Conservation (phyloP, 1,284 basidiomycete genomes). For the Ustilago hordei region DNA sequence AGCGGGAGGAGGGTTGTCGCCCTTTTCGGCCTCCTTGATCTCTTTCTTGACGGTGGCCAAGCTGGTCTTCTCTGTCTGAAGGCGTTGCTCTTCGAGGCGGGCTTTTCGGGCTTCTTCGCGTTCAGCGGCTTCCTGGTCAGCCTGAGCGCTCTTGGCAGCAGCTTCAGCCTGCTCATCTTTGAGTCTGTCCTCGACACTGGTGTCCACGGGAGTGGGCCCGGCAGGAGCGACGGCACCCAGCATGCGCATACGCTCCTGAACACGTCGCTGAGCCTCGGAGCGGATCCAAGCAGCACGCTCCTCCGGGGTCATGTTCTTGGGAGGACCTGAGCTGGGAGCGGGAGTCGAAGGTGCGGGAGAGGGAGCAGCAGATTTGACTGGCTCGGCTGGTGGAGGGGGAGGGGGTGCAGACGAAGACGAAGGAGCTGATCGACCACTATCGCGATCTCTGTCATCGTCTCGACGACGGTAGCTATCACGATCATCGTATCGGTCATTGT, state of each 20-base stretch:
- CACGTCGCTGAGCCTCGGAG: slow-evolving; percentile 83
- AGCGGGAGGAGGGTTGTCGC: slow-evolving; percentile 45
- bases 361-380: slow-evolving; percentile 62
- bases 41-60: slow-evolving; percentile 57
- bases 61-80: slow-evolving; percentile 53
- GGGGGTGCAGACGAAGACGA: slow-evolving; percentile 70
- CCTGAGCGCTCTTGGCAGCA: slow-evolving; percentile 61
- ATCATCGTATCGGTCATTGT: slow-evolving; percentile 70
- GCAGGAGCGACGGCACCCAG: slow-evolving; percentile 78
- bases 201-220: slow-evolving; percentile 52
- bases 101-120: slow-evolving; percentile 66
- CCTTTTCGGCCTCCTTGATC: slow-evolving; percentile 51
- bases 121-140: slow-evolving; percentile 66
- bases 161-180: slow-evolving; percentile 65
- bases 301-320: slow-evolving; percentile 83
- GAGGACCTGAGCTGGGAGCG: slow-evolving; percentile 73
- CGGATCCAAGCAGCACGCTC: slow-evolving; percentile 85
- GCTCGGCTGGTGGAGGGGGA: slow-evolving; percentile 66
- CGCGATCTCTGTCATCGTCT: slow-evolving; percentile 64
- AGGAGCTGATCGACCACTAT: slow-evolving; percentile 69
- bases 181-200: slow-evolving; percentile 64
- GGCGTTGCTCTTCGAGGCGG: slow-evolving; percentile 62
- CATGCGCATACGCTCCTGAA: slow-evolving; percentile 87
- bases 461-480: slow-evolving; percentile 36
- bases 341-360: slow-evolving; percentile 71